Evolutionary conservation across 176 grass and related monocot genomes (phyloP).

Genomic region (Elaeis guineensis): DNA sequence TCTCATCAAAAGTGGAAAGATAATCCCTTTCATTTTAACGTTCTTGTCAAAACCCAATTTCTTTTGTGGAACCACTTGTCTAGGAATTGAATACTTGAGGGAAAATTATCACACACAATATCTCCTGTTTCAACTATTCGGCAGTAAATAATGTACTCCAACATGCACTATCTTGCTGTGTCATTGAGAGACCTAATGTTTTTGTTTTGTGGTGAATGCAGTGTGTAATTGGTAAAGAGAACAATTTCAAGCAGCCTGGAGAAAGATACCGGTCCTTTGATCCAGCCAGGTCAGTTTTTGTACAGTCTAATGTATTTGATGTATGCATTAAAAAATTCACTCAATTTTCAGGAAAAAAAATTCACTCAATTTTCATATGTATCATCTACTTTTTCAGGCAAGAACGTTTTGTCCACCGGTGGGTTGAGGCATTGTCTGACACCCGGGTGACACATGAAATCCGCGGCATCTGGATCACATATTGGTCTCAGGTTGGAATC

Average conservation of each 20-base stretch:
- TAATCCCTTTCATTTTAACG: too few relatives aligned
- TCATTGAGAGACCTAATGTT: not conserved
- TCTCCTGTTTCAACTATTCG: too few relatives aligned
- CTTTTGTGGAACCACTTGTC: too few relatives aligned
- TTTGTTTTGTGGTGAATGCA: not conserved
- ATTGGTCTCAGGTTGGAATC: constrained; percentile 19
- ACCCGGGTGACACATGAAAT: constrained; percentile 11
- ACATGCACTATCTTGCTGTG: not conserved
- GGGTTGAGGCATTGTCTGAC: constrained; percentile 10
- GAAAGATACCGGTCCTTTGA: constrained; percentile 16
- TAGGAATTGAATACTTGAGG: too few relatives aligned
- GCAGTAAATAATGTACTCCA: too few relatives aligned
- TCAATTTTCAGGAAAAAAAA: too few relatives aligned
- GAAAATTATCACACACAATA: too few relatives aligned
- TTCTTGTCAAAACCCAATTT: too few relatives aligned
- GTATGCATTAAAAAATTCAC: too few relatives aligned
- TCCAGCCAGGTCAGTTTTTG: constrained; percentile 3
- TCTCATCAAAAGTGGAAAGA: too few relatives aligned
- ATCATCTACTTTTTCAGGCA: not conserved
- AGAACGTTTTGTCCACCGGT: constrained; percentile 14
- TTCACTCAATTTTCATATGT: too few relatives aligned
- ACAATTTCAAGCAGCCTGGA: constrained; percentile 23
- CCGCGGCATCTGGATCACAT: constrained; percentile 6
- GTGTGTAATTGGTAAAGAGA: constrained; percentile 7
- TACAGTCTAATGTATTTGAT: not conserved